Conservation (phyloP, 2,329 filamentous ascomycete genomes). For the Claviceps fusiformis region DNA sequence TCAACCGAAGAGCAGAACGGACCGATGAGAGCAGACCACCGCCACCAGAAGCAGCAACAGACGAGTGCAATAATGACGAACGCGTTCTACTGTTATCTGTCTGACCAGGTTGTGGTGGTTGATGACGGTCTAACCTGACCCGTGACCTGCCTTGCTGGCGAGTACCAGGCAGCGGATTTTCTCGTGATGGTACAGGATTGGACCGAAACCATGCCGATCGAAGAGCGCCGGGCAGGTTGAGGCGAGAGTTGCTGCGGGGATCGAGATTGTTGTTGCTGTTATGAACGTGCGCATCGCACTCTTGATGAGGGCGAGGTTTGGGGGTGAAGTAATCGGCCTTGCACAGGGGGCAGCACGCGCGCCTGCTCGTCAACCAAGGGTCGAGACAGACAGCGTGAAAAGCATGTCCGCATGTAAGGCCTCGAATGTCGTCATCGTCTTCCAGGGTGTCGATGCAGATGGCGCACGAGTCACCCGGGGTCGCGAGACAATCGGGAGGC, state of each 20-base stretch:
- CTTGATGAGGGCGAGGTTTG: slow-evolving; percentile 56
- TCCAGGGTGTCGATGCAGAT: slow-evolving; percentile 93
- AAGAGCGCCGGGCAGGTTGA: slow-evolving; percentile 34
- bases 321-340: slow-evolving; percentile 97
- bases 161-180: background rate
- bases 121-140: background rate
- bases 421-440: slow-evolving; percentile 89
- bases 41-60: too few species aligned
- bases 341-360: slow-evolving; percentile 92
- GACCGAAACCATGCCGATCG: slow-evolving; percentile 25
- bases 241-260: slow-evolving; percentile 27
- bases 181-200: slow-evolving; percentile 1
- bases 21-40: slow-evolving; percentile 19
- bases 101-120: background rate
- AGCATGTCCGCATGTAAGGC: slow-evolving; percentile 89
- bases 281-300: slow-evolving; percentile 11
- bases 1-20: slow-evolving; percentile 20
- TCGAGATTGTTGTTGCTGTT: slow-evolving; percentile 14
- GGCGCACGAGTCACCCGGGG: slow-evolving; percentile 83
- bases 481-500: slow-evolving; percentile 65
- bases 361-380: slow-evolving; percentile 86
- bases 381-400: slow-evolving; percentile 95
- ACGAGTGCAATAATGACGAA: background rate
- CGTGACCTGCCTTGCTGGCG: slow-evolving; percentile 2
- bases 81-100: slow-evolving; percentile 6